Evolutionary conservation across 2,329 filamentous ascomycete species (phyloP), one percentile per base, ranked within the genome.

Genomic region (Epichloe baconii): DNA sequence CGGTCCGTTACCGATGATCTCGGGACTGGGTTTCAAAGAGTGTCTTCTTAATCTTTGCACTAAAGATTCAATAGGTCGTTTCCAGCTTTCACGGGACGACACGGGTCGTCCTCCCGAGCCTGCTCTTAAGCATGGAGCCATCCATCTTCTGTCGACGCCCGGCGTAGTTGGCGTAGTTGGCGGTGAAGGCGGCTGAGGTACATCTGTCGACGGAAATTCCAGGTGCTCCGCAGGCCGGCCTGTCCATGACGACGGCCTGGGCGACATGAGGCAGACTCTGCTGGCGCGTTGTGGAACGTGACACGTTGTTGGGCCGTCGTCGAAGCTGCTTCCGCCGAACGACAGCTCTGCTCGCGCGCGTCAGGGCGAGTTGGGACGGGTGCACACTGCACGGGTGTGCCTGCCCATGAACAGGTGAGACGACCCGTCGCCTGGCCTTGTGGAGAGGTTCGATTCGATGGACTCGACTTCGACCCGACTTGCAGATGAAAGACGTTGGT

Each of bases 11-110:
- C 44, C 36, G 15, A 14, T 21, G n/a, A 14, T 3, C 19, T 47
- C 11, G 15, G 19, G 44, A 12, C 15, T n/a, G 4, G 44, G 5
- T 17, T 37, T 42, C 44, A 52, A 34, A 1, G 53, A 52, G 12
- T 55, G 51, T 44, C 36, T 37, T 37, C 43, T 45, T 2, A 53
- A 15, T 31, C 26, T 38, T 11, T 42, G 49, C n/a, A 52, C 46
- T 17, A 48, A 45, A 21, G 44, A 46, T 40, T 47, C 46, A 15
- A 52, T 42, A 45, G 55, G 54, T 44, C 44, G 50, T 50, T 56
- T 56, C 49, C 43, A 38, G 23, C 36, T 41, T 17, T 44, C 41
- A 15, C 5, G 31, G 15, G 19, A 21, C 19, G 26, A 35, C 6
- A 10, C 5, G 14, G 17, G 6, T n/a, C 21, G 26, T 12, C 11